phyloP scores from a whole-genome alignment of 179 eudicot species.

The Beta corolliflora region DNA sequence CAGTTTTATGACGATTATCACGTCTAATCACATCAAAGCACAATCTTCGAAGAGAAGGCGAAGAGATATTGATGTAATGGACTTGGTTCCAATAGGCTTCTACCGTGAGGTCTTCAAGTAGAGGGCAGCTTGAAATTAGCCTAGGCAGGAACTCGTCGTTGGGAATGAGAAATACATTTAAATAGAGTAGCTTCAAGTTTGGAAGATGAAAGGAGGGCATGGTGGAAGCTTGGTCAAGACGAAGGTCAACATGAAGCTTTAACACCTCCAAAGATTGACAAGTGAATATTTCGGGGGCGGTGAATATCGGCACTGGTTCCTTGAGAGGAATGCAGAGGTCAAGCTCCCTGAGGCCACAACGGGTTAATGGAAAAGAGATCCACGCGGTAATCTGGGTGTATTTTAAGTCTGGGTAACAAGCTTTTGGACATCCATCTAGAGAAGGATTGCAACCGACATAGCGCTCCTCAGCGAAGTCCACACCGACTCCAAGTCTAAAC shows the following conservation, averaged over 20 bases:
- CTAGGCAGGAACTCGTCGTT: background rate
- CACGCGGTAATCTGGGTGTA: too few relatives aligned
- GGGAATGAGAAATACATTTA: background rate
- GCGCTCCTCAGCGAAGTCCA: too few relatives aligned
- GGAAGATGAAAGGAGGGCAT: conserved; percentile 7
- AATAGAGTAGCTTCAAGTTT: background rate
- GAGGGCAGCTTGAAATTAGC: background rate
- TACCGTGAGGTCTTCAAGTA: too few relatives aligned
- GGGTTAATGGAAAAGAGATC: too few relatives aligned
- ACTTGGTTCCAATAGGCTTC: background rate
- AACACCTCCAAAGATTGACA: conserved; percentile 13
- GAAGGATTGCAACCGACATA: too few relatives aligned
- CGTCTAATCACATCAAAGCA: background rate
- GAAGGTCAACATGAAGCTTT: background rate
- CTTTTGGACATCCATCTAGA: too few relatives aligned
- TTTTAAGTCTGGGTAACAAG: too few relatives aligned
- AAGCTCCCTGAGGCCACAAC: background rate
- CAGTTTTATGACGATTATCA: background rate
- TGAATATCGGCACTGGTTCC: too few relatives aligned
- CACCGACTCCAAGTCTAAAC: too few relatives aligned
- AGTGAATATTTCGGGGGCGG: background rate
- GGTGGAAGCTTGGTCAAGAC: background rate
- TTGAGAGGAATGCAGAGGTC: background rate
- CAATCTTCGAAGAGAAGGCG: conserved; percentile 10
- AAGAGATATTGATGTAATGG: background rate